A percentile compares a stretch with the other conserved stretches of the same genome.
These are phyloP conservation scores for Botrytis fabae DNA, from an alignment of 2,329 filamentous ascomycete genomes.

Conservation along the genomic window DNA sequence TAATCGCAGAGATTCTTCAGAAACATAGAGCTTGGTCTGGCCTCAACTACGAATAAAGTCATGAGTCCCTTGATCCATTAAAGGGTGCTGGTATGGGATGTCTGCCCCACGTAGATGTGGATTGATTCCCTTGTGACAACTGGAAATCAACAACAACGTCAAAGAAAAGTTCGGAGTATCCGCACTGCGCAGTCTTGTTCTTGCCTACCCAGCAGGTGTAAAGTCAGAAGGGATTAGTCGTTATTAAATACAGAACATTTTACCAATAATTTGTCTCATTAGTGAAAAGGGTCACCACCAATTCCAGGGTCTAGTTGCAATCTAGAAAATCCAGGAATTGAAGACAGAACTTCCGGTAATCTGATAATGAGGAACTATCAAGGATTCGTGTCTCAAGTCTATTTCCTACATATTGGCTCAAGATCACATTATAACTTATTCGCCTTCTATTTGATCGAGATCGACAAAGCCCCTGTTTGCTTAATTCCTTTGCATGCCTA, in stretches of 20 bases:
- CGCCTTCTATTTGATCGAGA: constrained; percentile 10
- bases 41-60: constrained; percentile 1
- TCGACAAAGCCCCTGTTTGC: constrained; percentile 13
- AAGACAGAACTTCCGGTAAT: constrained; percentile 9
- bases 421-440: background rate
- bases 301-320: background rate
- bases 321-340: background rate
- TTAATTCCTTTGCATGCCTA: constrained; percentile 6
- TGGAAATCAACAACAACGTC: background rate
- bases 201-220: background rate
- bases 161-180: background rate
- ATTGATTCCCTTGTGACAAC: constrained; percentile 4
- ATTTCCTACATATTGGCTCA: constrained; percentile 11
- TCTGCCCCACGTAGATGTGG: constrained; percentile 8
- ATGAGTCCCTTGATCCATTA: constrained; percentile 6
- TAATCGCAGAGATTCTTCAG: background rate
- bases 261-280: constrained; percentile 13
- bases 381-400: constrained; percentile 17
- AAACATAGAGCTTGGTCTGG: constrained; percentile 12
- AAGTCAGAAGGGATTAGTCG: background rate
- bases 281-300: background rate
- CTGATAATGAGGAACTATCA: constrained; percentile 10
- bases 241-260: background rate
- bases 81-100: constrained; percentile 4
- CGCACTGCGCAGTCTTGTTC: background rate